Evolutionary conservation across 1,284 basidiomycete genomes (phyloP).

Genomic region (Apiotrichum sp.): DNA sequence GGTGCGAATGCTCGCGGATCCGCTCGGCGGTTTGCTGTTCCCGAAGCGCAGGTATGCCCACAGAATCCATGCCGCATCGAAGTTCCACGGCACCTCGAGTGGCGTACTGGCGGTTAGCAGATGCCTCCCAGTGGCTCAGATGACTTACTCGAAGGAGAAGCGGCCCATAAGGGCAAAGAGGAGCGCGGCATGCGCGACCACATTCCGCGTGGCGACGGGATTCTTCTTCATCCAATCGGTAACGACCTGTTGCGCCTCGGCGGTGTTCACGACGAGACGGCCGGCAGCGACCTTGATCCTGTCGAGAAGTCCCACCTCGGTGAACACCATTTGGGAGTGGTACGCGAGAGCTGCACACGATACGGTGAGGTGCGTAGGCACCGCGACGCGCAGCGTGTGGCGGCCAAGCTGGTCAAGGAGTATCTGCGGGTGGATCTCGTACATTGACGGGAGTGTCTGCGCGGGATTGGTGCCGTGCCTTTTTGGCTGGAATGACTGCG

Average conservation of each 20-base stretch:
- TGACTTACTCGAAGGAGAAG: conserved; percentile 19
- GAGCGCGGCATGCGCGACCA: conserved; percentile 22
- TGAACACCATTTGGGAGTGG: conserved; percentile 22
- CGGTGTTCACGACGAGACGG: conserved; percentile 2
- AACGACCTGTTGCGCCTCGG: not conserved
- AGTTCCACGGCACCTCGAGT: conserved; percentile 20
- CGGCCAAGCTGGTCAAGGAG: conserved; percentile 19
- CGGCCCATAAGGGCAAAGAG: conserved; percentile 14
- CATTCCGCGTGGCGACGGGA: conserved; percentile 4
- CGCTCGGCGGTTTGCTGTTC: not conserved
- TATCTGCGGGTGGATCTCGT: conserved; percentile 18
- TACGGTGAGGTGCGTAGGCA: conserved; percentile 15
- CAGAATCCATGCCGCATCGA: conserved; percentile 23
- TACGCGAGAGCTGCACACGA: conserved; percentile 22
- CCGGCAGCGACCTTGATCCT: conserved; percentile 23
- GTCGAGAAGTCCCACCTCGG: conserved; percentile 15
- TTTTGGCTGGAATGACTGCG: not conserved
- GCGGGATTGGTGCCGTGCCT: not conserved
- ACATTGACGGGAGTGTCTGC: conserved; percentile 2
- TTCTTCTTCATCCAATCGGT: conserved; percentile 12
- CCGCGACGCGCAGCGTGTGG: conserved; percentile 10
- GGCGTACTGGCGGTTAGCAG: conserved; percentile 15
- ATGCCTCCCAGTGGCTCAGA: not conserved
- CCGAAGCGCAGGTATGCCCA: conserved; percentile 18
- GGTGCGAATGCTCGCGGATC: not conserved